Percentiles rank a stretch among this genome's conserved stretches.
These are phyloP conservation scores for Fusarium virguliforme DNA, from an alignment of 2,329 filamentous ascomycete species.

Conservation along the genomic window DNA sequence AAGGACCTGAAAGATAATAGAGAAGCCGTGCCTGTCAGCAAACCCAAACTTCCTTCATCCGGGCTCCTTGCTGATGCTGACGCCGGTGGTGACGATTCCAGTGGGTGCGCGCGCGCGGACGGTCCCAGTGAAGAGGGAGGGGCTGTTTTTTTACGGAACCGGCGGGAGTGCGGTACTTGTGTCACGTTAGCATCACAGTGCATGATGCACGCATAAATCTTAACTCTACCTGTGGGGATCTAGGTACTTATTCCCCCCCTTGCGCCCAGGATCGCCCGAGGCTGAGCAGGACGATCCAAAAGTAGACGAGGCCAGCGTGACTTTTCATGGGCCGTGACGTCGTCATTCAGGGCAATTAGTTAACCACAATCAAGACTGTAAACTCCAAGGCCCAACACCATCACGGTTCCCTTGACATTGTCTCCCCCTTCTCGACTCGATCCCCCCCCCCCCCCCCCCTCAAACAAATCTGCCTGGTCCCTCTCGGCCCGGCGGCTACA, in stretches of 20 bases:
- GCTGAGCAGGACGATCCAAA: conserved; percentile 33
- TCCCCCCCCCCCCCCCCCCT: not conserved
- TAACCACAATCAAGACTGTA: not conserved
- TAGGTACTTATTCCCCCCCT: not conserved
- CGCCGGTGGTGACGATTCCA: conserved; percentile 17
- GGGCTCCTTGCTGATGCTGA: conserved; percentile 7
- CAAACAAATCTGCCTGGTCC: not conserved
- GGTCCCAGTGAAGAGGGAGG: conserved; percentile 19
- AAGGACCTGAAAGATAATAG: not conserved
- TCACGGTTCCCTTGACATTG: not conserved
- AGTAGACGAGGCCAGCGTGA: conserved; percentile 20
- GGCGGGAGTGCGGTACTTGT: conserved; percentile 31
- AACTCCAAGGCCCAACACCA: not conserved
- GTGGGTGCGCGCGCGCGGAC: conserved; percentile 9
- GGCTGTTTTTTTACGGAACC: conserved; percentile 31
- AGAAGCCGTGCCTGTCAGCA: conserved; percentile 13
- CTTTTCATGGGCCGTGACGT: conserved; percentile 21
- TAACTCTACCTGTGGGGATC: conserved; percentile 31
- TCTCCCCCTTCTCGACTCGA: not conserved
- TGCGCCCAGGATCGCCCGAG: conserved; percentile 27
- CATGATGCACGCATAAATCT: conserved; percentile 2
- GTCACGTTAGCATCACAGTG: conserved; percentile 30
- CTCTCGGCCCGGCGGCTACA: conserved; percentile 35
- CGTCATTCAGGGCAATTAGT: not conserved
- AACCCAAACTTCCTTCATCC: not conserved